A percentile compares a stretch with the other conserved stretches of the same genome.
Evolutionary conservation across 371 early-diverging fungal genomes (phyloP).

Genomic region (Mucor racemosus): DNA sequence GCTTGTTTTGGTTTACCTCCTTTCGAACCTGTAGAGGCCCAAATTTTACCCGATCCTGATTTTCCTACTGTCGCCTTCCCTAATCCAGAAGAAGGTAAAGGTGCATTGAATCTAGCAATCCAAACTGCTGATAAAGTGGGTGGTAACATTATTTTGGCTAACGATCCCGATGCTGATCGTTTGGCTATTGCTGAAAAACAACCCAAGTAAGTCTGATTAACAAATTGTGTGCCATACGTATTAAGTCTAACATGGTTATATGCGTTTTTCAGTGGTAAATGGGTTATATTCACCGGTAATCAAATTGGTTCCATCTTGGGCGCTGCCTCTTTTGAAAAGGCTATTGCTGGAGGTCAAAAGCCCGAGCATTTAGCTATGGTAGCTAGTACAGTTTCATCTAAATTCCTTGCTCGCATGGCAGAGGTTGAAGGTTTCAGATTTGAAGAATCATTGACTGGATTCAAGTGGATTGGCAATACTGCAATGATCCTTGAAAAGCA

Average conservation of each 20-base stretch:
- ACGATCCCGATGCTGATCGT: constrained; percentile 98
- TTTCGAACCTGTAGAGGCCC: constrained; percentile 68
- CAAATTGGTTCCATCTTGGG: constrained; percentile 91
- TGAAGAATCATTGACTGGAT: constrained; percentile 94
- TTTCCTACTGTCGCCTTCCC: constrained; percentile 94
- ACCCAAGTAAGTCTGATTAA: constrained; percentile 32
- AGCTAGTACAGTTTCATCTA: constrained; percentile 90
- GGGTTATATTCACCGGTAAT: constrained; percentile 89
- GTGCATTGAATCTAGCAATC: constrained; percentile 83
- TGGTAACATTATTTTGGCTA: constrained; percentile 85
- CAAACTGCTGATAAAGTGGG: constrained; percentile 66
- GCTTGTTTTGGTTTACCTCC: constrained; percentile 70
- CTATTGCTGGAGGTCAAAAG: constrained; percentile 54
- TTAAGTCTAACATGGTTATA: background rate
- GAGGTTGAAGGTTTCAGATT: constrained; percentile 79
- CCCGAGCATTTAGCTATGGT: constrained; percentile 76
- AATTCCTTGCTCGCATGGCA: constrained; percentile 82
- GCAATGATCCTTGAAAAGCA: constrained; percentile 67
- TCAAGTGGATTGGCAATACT: constrained; percentile 94
- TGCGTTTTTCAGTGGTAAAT: constrained; percentile 56
- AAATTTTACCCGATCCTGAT: constrained; percentile 86
- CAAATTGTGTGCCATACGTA: too few species aligned
- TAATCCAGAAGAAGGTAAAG: constrained; percentile 93
- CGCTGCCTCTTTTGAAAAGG: constrained; percentile 69
- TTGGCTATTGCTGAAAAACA: constrained; percentile 88